Conservation (phyloP, 805 yeast genomes). For the Starmera quercuum region DNA sequence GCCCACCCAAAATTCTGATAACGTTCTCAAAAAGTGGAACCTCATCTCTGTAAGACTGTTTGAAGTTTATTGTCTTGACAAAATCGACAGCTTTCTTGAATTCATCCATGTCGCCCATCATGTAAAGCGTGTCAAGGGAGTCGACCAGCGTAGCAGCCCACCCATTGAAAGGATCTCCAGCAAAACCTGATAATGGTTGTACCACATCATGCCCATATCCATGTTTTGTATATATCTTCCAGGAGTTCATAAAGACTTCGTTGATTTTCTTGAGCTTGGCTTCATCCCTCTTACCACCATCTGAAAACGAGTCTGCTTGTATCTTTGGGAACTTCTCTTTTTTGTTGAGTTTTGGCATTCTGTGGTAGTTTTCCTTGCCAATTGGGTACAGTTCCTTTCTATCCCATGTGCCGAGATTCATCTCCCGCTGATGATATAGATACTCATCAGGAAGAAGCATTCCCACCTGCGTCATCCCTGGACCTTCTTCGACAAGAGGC, state of each 20-base stretch:
- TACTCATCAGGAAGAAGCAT: slow-evolving; percentile 13
- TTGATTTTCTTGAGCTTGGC: slow-evolving; percentile 24
- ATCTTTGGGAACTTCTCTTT: slow-evolving; percentile 16
- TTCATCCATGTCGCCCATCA: slow-evolving; percentile 36
- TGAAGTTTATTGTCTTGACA: slow-evolving; percentile 31
- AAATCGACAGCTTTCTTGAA: slow-evolving; percentile 29
- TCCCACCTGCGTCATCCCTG: no score
- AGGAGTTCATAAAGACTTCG: slow-evolving; percentile 31
- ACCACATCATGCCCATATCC: slow-evolving; percentile 43
- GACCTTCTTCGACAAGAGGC: no score
- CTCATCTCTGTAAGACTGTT: slow-evolving; percentile 27
- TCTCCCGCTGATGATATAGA: slow-evolving; percentile 12
- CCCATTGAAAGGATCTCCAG: slow-evolving; percentile 35
- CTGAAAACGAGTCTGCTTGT: slow-evolving; percentile 22
- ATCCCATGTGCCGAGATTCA: slow-evolving; percentile 10
- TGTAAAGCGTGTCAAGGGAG: slow-evolving; percentile 40
- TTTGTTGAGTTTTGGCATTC: slow-evolving; percentile 11
- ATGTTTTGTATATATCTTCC: slow-evolving; percentile 33
- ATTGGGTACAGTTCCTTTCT: slow-evolving; percentile 14
- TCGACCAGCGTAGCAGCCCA: slow-evolving; percentile 48
- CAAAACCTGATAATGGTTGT: slow-evolving; percentile 26
- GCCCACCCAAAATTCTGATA: slow-evolving; percentile 45
- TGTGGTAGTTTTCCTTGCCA: slow-evolving; percentile 16
- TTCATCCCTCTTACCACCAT: slow-evolving; percentile 19
- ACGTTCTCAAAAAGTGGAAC: slow-evolving; percentile 45